phyloP scores from a whole-genome alignment of 345 rosid genomes.

The Iberis pinnata region DNA sequence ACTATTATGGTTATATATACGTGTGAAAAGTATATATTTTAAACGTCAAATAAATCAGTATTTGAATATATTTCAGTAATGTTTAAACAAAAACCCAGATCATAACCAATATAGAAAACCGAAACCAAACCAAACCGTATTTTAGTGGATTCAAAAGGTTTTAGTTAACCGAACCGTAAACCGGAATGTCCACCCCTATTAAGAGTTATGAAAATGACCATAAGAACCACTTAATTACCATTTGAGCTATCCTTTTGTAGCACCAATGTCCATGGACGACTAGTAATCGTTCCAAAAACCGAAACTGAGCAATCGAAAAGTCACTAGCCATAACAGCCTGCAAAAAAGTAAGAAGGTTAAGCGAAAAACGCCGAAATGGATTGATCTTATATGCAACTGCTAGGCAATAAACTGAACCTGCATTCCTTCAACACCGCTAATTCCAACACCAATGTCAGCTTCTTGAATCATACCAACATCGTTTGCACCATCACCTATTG shows the following conservation, averaged over 20 bases:
- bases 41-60: too few relatives aligned
- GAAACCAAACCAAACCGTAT: too few relatives aligned
- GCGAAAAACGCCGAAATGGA: neutral
- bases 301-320: slow-evolving; percentile 88
- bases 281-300: slow-evolving; percentile 84
- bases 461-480: slow-evolving; percentile 99
- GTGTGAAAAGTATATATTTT: too few relatives aligned
- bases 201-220: slow-evolving; percentile 4
- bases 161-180: too few relatives aligned
- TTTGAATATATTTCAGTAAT: too few relatives aligned
- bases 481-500: slow-evolving; percentile 97
- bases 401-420: slow-evolving; percentile 50
- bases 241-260: slow-evolving; percentile 92
- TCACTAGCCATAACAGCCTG: slow-evolving; percentile 99
- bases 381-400: neutral
- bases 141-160: too few relatives aligned
- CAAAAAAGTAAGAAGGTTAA: slow-evolving; percentile 6
- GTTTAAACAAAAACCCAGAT: too few relatives aligned
- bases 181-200: too few relatives aligned
- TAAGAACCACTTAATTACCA: slow-evolving; percentile 50
- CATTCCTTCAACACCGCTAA: slow-evolving; percentile 99
- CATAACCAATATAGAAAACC: too few relatives aligned
- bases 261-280: slow-evolving; percentile 99
- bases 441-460: slow-evolving; percentile 98
- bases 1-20: too few relatives aligned